Base-by-base conservation (phyloP, 2,329 filamentous ascomycete genomes). In the Phaeoacremonium minimum region DNA sequence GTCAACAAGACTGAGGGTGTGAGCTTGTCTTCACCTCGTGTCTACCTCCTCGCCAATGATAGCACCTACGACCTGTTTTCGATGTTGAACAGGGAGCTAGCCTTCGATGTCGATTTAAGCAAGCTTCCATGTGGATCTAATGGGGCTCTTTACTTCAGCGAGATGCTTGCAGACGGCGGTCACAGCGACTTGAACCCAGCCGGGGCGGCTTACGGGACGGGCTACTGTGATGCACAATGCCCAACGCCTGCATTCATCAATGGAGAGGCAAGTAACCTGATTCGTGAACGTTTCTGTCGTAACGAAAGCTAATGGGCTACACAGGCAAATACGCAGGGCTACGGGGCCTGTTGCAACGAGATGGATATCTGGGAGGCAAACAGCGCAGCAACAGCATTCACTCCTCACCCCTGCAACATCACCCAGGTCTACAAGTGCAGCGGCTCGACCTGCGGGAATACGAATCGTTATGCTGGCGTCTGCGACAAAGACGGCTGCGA, bases 121-220 rank as follows among this genome's bases (percentile, higher is more conserved):
- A 69, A 73, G 46, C 64, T 84, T 19, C 75, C 76, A 12, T 85
- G 82, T 46, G 81, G 81, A 38, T 64, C 85, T 52, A 85, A 85
- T 55, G 80, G 80, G 41, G 80, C 80, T 14, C 54, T 84, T 19
- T 83, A 84, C 59, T 71, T 84, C 8, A 17, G 16, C 14, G 63
- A 68, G 53, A 69, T 69, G 66, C 67, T 75, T 11, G 61, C 66
- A 6, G 75, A 81, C 48, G 83, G 83, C 46, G 81, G 79, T 19
- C 44, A 67, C 47, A 75, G 71, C 49, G 50, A 65, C 0, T 64
- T 57, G 36, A 79, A 76, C 58, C 66, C 68, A 37, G 77, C 70
- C 17, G 79, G 80, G 40, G 75, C 79, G 4, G 62, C 66, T 35
- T 78, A 77, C 42, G 79, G 79, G 28, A 77, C 74, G 3, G 80